Percentiles rank a stretch among this genome's conserved stretches.
These are phyloP conservation scores for Aegle marmelos DNA, from an alignment of 345 rosid species.

Conservation along the genomic window DNA sequence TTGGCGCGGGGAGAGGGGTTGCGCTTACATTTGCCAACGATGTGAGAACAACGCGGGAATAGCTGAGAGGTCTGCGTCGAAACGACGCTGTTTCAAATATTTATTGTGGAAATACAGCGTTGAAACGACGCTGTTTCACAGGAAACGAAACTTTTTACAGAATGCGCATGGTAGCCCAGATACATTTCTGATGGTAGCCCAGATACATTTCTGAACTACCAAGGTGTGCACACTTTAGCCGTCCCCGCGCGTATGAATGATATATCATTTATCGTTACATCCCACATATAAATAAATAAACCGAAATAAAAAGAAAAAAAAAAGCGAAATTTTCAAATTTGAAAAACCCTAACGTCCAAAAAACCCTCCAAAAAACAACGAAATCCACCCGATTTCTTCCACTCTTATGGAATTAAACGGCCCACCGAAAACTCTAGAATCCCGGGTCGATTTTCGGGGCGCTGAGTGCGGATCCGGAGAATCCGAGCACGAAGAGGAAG, in stretches of 20 bases:
- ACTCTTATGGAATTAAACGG: conserved; percentile 20
- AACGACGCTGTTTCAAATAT: not conserved
- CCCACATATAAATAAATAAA: not conserved
- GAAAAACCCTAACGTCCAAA: conserved; percentile 21
- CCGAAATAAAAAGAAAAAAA: no score
- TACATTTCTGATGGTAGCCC: not conserved
- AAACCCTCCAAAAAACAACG: not conserved
- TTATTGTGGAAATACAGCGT: no score
- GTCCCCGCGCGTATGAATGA: conserved; percentile 11
- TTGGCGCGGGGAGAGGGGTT: conserved; percentile 2
- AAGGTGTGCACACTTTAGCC: not conserved
- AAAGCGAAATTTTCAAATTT: conserved; percentile 17
- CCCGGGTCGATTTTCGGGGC: not conserved
- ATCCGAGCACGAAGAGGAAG: conserved; percentile 28
- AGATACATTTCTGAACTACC: no score
- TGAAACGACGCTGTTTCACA: no score
- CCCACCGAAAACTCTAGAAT: conserved; percentile 6
- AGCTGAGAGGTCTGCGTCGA: not conserved
- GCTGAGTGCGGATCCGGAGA: conserved; percentile 24
- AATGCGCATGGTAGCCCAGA: not conserved
- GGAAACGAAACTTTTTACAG: not conserved
- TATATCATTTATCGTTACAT: not conserved
- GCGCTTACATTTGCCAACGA: no score
- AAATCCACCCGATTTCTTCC: not conserved
- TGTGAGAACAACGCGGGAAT: not conserved